Percentiles rank a stretch among this genome's conserved stretches.
These are phyloP conservation scores for Alnus glutinosa DNA, from an alignment of 306 rosid species.

Conservation along the genomic window DNA sequence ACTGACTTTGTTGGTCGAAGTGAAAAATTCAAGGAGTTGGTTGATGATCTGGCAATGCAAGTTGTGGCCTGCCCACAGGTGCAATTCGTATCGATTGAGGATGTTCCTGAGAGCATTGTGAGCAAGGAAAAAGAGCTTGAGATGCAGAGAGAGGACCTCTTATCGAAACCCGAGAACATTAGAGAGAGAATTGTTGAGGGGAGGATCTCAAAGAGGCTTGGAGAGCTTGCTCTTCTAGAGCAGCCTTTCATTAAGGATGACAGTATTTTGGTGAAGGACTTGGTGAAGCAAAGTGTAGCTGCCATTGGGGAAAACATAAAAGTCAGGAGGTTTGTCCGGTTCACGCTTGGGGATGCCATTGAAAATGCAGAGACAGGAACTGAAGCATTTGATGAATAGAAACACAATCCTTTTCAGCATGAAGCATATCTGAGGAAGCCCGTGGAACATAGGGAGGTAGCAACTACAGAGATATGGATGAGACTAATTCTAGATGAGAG, in stretches of 20 bases:
- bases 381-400: constrained; percentile 38
- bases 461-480: constrained; percentile 2
- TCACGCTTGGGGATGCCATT: constrained; percentile 76
- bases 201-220: constrained; percentile 92
- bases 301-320: constrained; percentile 96
- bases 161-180: constrained; percentile 85
- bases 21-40: constrained; percentile 84
- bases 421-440: constrained; percentile 4
- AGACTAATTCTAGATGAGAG: constrained; percentile 37
- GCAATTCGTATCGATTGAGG: constrained; percentile 76
- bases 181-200: constrained; percentile 94
- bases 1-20: constrained; percentile 94
- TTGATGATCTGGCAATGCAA: constrained; percentile 95
- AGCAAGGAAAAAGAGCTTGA: constrained; percentile 76
- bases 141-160: constrained; percentile 91
- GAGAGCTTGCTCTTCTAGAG: constrained; percentile 88
- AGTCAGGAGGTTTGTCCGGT: constrained; percentile 80
- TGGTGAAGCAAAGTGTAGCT: constrained; percentile 96
- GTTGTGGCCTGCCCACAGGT: constrained; percentile 86
- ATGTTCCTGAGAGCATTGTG: constrained; percentile 61
- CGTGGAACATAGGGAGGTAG: constrained; percentile 11
- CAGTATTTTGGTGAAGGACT: constrained; percentile 75
- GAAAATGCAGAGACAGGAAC: constrained; percentile 35
- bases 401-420: constrained; percentile 8
- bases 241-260: constrained; percentile 95